Conservation (phyloP, 768 basidiomycete genomes). For the Mycena capillaripes region DNA sequence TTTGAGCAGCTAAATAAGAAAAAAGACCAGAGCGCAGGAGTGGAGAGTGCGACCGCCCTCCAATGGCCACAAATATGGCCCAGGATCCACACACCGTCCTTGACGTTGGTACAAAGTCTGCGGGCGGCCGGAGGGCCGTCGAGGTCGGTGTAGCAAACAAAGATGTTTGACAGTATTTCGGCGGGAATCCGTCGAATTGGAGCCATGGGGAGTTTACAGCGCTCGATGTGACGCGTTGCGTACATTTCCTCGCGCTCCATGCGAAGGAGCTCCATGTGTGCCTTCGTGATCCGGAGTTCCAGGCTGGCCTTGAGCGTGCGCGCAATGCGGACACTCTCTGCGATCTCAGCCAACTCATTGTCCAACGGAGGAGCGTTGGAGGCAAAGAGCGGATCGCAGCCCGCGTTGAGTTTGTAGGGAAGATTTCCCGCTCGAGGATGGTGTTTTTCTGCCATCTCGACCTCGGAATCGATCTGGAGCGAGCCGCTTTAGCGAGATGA, state of each 20-base stretch:
- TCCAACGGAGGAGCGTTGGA: not conserved
- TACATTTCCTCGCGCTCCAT: slow-evolving; percentile 21
- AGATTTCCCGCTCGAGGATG: not conserved
- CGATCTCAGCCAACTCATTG: not conserved
- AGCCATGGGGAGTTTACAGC: slow-evolving; percentile 1
- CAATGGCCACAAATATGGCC: slow-evolving; percentile 18
- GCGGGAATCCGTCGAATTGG: slow-evolving; percentile 18
- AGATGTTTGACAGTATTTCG: slow-evolving; percentile 8
- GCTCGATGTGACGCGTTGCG: slow-evolving; percentile 8
- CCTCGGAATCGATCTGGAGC: no score
- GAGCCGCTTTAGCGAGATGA: no score
- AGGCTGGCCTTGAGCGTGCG: not conserved
- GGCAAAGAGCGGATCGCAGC: not conserved
- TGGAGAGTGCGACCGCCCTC: slow-evolving; percentile 13
- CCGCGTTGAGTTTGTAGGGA: not conserved
- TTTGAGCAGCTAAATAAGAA: not conserved
- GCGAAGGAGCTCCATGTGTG: slow-evolving; percentile 13
- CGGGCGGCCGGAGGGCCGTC: not conserved
- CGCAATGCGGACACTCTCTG: not conserved
- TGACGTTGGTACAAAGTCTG: not conserved
- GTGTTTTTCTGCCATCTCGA: no score
- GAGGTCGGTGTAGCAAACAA: slow-evolving; percentile 3
- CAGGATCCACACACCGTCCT: slow-evolving; percentile 2
- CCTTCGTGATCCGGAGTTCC: not conserved
- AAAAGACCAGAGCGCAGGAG: not conserved